Evolutionary conservation across 139 green algal species (phyloP).

Genomic region (Picochlorum sp.): DNA sequence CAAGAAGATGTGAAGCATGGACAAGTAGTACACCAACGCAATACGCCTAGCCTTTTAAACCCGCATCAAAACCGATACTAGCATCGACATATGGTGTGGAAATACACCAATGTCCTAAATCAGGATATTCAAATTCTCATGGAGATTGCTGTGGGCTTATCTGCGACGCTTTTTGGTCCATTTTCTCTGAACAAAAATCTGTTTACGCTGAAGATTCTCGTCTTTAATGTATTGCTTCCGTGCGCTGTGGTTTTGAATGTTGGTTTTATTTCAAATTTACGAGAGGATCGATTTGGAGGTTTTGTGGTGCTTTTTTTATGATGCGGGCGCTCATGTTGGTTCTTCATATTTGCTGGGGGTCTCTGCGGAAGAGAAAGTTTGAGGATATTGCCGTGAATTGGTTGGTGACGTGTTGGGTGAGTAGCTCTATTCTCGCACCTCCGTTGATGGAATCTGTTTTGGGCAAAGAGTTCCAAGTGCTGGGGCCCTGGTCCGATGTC

Average conservation of each 20-base stretch:
- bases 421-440: neutral
- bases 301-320: neutral
- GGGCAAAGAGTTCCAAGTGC: neutral
- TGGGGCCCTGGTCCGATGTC: neutral
- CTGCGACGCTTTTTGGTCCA: neutral
- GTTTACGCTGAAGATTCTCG: neutral
- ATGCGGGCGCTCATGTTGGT: neutral
- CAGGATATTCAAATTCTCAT: constrained; percentile 11
- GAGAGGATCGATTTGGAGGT: neutral
- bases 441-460: neutral
- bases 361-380: neutral
- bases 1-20: no score
- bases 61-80: neutral
- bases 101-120: constrained; percentile 8
- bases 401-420: constrained; percentile 1
- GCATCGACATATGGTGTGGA: neutral
- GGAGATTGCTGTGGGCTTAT: neutral
- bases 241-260: neutral
- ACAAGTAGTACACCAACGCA: no score
- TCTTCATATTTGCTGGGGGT: neutral
- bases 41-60: no score
- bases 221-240: neutral
- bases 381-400: neutral
- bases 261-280: neutral
- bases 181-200: neutral